Evolutionary conservation across 1,284 basidiomycete species (phyloP).

Genomic region (Xerocomus amazonicus): DNA sequence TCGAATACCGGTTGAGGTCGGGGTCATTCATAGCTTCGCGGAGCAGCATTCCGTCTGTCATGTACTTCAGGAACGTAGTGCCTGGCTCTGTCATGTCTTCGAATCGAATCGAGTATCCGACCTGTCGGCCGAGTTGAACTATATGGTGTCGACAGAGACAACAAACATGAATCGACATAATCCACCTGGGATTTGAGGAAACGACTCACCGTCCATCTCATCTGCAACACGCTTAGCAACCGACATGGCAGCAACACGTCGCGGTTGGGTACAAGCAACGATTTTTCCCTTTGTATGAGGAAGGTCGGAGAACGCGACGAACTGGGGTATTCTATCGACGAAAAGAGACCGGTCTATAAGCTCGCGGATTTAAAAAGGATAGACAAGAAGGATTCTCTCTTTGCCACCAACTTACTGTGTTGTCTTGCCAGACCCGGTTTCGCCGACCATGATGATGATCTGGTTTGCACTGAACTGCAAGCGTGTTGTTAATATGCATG

Average conservation of each 20-base stretch:
- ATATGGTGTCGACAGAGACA: not conserved
- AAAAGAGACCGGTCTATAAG: constrained; percentile 27
- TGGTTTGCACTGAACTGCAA: constrained; percentile 81
- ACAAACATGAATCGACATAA: constrained; percentile 5
- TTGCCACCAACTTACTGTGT: constrained; percentile 69
- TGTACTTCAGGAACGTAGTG: constrained; percentile 94
- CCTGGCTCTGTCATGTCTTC: constrained; percentile 95
- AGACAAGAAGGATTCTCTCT: constrained; percentile 10
- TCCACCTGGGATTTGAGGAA: not conserved
- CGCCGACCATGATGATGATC: constrained; percentile 95
- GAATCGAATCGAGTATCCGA: constrained; percentile 98
- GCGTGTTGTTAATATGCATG: constrained; percentile 9
- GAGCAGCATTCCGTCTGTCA: constrained; percentile 99
- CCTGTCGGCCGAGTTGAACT: constrained; percentile 91
- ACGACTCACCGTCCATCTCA: constrained; percentile 86
- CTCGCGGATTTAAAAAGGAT: constrained; percentile 20
- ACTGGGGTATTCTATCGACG: constrained; percentile 80
- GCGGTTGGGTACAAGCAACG: constrained; percentile 96
- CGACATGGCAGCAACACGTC: constrained; percentile 96
- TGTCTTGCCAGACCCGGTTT: constrained; percentile 98
- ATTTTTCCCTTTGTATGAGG: constrained; percentile 86
- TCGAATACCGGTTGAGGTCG: constrained; percentile 85
- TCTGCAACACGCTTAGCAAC: constrained; percentile 98
- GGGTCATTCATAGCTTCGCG: constrained; percentile 98
- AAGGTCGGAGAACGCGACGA: constrained; percentile 90